These are phyloP conservation scores for Nakaseomyces glabratus DNA, from an alignment of 1,139 yeast genomes.

Conservation along the genomic window DNA sequence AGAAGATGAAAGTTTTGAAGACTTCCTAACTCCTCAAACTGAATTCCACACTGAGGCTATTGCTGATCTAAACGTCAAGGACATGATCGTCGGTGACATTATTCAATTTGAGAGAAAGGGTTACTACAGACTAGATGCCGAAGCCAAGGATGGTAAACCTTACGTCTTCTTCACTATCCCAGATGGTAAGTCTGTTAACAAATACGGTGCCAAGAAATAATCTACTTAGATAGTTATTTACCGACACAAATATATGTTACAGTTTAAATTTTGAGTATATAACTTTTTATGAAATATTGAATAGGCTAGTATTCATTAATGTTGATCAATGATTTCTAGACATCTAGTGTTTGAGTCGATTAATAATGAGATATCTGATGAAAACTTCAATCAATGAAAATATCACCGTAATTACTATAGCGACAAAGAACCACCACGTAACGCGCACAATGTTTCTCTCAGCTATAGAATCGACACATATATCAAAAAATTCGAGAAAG, in stretches of 20 bases:
- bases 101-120: slow-evolving; percentile 98
- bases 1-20: slow-evolving; percentile 90
- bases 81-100: slow-evolving; percentile 74
- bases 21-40: slow-evolving; percentile 80
- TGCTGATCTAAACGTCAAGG: slow-evolving; percentile 73
- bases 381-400: slow-evolving; percentile 57
- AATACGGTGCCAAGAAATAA: slow-evolving; percentile 62
- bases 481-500: slow-evolving; percentile 84
- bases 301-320: too few relatives aligned
- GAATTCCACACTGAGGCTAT: slow-evolving; percentile 72
- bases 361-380: slow-evolving; percentile 45
- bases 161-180: slow-evolving; percentile 89
- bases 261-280: too few relatives aligned
- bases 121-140: slow-evolving; percentile 73
- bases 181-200: slow-evolving; percentile 85
- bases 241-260: too few relatives aligned
- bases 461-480: slow-evolving; percentile 87
- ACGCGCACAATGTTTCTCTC: slow-evolving; percentile 86
- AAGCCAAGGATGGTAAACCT: slow-evolving; percentile 46
- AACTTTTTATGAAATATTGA: too few relatives aligned
- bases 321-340: too few relatives aligned
- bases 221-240: too few relatives aligned
- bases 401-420: slow-evolving; percentile 67
- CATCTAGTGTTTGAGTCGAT: slow-evolving; percentile 1
- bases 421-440: slow-evolving; percentile 81